Percentiles rank a stretch among this genome's conserved stretches.
Conservation (phyloP, 2,329 filamentous ascomycete genomes). For the Zalaria obscura region DNA sequence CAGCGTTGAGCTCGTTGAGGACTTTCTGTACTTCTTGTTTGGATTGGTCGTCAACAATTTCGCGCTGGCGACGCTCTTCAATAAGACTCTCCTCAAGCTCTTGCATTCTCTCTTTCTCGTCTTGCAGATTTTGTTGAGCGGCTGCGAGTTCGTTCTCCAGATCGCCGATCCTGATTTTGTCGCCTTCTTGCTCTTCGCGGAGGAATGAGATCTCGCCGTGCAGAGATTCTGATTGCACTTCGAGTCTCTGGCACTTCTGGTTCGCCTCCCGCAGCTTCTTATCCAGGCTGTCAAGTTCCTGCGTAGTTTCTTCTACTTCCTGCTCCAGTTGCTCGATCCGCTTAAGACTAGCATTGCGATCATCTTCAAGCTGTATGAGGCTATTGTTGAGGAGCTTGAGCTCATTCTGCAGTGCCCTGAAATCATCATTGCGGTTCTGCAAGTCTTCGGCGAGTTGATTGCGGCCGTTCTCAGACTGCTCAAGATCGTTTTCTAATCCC, state of each 20-base stretch:
- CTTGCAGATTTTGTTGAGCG: constrained; percentile 64
- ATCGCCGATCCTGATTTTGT: constrained; percentile 96
- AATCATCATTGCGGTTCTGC: constrained; percentile 68
- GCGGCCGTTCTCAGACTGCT: constrained; percentile 55
- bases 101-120: constrained; percentile 58
- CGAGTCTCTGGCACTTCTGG: constrained; percentile 73
- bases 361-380: constrained; percentile 76
- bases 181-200: constrained; percentile 87
- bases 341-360: constrained; percentile 63
- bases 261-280: constrained; percentile 72
- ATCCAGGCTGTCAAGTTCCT: constrained; percentile 76
- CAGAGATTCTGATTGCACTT: constrained; percentile 82
- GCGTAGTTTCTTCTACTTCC: constrained; percentile 70
- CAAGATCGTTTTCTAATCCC: constrained; percentile 28
- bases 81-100: constrained; percentile 49
- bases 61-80: constrained; percentile 72
- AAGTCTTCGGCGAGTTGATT: constrained; percentile 58
- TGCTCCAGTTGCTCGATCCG: constrained; percentile 72
- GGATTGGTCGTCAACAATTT: constrained; percentile 73
- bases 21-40: constrained; percentile 92
- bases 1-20: constrained; percentile 81
- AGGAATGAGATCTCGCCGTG: constrained; percentile 91
- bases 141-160: constrained; percentile 71
- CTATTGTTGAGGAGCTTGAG: constrained; percentile 86
- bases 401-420: constrained; percentile 81